Percentiles rank a stretch among this genome's conserved stretches.
Conservation (phyloP, 257 asterid species). For the Plantago major region DNA sequence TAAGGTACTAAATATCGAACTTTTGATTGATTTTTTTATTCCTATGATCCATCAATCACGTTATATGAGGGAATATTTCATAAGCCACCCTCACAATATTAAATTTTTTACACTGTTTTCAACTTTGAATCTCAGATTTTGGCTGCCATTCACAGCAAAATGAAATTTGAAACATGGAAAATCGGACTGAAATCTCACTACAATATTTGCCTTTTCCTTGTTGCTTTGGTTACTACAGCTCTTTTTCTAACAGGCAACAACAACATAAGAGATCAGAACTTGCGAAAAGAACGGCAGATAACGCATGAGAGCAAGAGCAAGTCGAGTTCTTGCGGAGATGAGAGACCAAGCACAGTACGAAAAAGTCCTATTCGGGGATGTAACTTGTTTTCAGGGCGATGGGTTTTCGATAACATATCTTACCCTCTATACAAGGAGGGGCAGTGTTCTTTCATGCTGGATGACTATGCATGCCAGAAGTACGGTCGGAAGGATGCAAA, state of each 20-base stretch:
- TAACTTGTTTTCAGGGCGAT: conserved; percentile 11
- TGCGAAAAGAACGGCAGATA: neutral
- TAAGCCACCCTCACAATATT: neutral
- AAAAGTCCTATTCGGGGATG: conserved; percentile 1
- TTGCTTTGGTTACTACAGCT: neutral
- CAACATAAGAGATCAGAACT: neutral
- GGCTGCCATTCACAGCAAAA: neutral
- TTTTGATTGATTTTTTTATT: neutral
- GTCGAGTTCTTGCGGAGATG: conserved; percentile 1
- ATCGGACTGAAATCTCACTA: neutral
- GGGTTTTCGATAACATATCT: conserved; percentile 12
- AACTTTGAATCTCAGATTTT: neutral
- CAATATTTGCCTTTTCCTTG: neutral
- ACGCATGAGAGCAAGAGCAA: neutral
- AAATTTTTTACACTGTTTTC: neutral
- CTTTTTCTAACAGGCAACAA: conserved; percentile 5
- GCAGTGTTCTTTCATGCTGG: conserved; percentile 6
- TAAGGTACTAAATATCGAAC: neutral
- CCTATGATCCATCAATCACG: conserved; percentile 1
- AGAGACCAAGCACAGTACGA: neutral
- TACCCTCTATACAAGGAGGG: conserved; percentile 12
- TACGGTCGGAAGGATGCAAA: conserved; percentile 3
- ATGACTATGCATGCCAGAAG: conserved; percentile 7
- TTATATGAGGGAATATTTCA: neutral
- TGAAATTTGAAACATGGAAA: neutral